phyloP scores from a whole-genome alignment of 2,329 filamentous ascomycete species.

The Beauveria sp. region DNA sequence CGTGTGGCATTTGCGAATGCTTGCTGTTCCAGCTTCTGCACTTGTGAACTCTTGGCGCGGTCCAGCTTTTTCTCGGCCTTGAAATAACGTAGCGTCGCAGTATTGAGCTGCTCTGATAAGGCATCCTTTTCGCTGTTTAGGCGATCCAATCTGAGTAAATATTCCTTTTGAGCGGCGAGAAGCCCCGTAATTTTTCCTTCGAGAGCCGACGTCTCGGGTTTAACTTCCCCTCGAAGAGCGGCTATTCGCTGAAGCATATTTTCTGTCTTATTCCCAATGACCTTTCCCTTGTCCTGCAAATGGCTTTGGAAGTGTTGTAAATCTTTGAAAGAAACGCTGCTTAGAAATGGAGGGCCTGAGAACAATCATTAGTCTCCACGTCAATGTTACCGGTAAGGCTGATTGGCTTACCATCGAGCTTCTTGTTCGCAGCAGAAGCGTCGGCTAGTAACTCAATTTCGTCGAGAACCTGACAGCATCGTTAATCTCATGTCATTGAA shows the following conservation, averaged over 20 bases:
- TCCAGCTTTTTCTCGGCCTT: slow-evolving; percentile 94
- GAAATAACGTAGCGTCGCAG: slow-evolving; percentile 83
- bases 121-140: slow-evolving; percentile 73
- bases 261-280: slow-evolving; percentile 68
- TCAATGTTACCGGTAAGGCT: not conserved
- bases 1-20: slow-evolving; percentile 63
- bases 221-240: slow-evolving; percentile 43
- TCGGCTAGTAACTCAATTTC: slow-evolving; percentile 55
- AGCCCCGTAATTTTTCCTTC: slow-evolving; percentile 69
- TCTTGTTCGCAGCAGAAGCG: slow-evolving; percentile 36
- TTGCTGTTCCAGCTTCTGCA: slow-evolving; percentile 87
- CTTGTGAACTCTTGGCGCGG: slow-evolving; percentile 77
- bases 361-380: not conserved
- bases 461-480: slow-evolving; percentile 46
- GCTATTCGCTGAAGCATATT: slow-evolving; percentile 55
- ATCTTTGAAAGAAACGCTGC: slow-evolving; percentile 54
- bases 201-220: slow-evolving; percentile 63
- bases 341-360: slow-evolving; percentile 48
- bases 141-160: slow-evolving; percentile 67
- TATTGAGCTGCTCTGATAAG: slow-evolving; percentile 78
- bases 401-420: slow-evolving; percentile 32
- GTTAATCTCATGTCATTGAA: not conserved
- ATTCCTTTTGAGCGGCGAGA: slow-evolving; percentile 75
- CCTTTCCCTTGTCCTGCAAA: slow-evolving; percentile 64
- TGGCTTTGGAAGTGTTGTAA: slow-evolving; percentile 72